phyloP scores from a whole-genome alignment of 2,329 filamentous ascomycete genomes.

The Trichoderma koningii region DNA sequence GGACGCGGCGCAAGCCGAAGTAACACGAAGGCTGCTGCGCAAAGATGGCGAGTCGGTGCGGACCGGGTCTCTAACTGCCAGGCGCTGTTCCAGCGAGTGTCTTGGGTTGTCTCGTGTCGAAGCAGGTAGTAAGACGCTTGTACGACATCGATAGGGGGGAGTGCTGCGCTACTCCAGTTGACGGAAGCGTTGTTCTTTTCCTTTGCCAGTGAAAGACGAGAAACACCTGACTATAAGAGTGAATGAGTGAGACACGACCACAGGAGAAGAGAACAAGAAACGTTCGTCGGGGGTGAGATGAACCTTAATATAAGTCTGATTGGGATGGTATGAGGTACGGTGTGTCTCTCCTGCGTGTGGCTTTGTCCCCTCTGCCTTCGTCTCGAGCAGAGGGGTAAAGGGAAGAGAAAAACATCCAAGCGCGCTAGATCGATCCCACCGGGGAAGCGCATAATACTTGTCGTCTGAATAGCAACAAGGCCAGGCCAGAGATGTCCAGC shows the following conservation, averaged over 20 bases:
- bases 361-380: not conserved
- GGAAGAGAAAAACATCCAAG: slow-evolving; percentile 5
- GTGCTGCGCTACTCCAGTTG: slow-evolving; percentile 14
- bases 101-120: slow-evolving; percentile 17
- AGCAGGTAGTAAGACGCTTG: slow-evolving; percentile 3
- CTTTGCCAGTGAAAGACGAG: not conserved
- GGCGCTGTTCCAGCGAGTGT: slow-evolving; percentile 9
- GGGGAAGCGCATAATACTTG: slow-evolving; percentile 24
- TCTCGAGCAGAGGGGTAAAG: slow-evolving; percentile 19
- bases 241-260: slow-evolving; percentile 10
- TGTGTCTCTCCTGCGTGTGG: slow-evolving; percentile 20
- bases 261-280: not conserved
- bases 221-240: not conserved
- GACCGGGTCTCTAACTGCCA: slow-evolving; percentile 4
- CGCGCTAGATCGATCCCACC: slow-evolving; percentile 28
- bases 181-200: not conserved
- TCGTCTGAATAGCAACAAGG: not conserved
- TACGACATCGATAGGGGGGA: slow-evolving; percentile 17
- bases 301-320: slow-evolving; percentile 29
- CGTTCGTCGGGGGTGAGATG: slow-evolving; percentile 20
- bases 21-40: not conserved
- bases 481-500: slow-evolving; percentile 20
- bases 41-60: slow-evolving; percentile 6
- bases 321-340: slow-evolving; percentile 14
- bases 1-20: slow-evolving; percentile 16